Conservation (phyloP, 2,329 filamentous ascomycete species). For the Dactylellina parvicollis region DNA sequence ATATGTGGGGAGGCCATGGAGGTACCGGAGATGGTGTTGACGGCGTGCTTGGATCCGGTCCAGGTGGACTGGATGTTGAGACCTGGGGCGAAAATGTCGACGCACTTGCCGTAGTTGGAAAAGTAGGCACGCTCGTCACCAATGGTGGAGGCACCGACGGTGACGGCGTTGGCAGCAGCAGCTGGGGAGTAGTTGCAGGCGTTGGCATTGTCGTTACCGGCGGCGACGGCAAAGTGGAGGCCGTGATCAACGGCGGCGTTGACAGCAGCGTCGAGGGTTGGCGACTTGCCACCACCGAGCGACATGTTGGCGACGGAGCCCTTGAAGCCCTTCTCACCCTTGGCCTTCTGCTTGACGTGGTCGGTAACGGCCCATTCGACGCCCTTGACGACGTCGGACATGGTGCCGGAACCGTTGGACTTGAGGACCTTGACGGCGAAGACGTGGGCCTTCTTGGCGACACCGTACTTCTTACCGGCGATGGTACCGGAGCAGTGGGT, state of each 20-base stretch:
- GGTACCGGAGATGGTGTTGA: slow-evolving; percentile 99
- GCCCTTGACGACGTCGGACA: slow-evolving; percentile 98
- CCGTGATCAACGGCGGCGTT: slow-evolving; percentile 70
- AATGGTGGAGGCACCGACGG: slow-evolving; percentile 92
- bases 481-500: slow-evolving; percentile 99
- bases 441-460: slow-evolving; percentile 97
- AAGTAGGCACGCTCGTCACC: slow-evolving; percentile 98
- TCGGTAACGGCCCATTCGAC: slow-evolving; percentile 90
- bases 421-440: slow-evolving; percentile 98
- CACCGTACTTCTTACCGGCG: slow-evolving; percentile 98
- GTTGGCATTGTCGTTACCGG: slow-evolving; percentile 98
- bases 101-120: slow-evolving; percentile 99
- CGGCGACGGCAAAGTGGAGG: slow-evolving; percentile 96
- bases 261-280: slow-evolving; percentile 76
- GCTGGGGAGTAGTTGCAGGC: slow-evolving; percentile 99
- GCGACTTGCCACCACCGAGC: slow-evolving; percentile 95
- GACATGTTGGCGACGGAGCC: slow-evolving; percentile 99
- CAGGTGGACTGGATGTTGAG: slow-evolving; percentile 97
- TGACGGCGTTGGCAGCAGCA: slow-evolving; percentile 88
- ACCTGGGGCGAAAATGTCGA: slow-evolving; percentile 81
- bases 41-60: slow-evolving; percentile 94
- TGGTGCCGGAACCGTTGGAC: slow-evolving; percentile 96
- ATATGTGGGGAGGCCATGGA: slow-evolving; percentile 99
- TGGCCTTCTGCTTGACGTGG: slow-evolving; percentile 81
- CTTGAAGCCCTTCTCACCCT: slow-evolving; percentile 98